Evolutionary conservation across 257 asterid genomes (phyloP), one percentile per base, ranked within the genome.

Genomic region (Schizonepeta tenuifolia): DNA sequence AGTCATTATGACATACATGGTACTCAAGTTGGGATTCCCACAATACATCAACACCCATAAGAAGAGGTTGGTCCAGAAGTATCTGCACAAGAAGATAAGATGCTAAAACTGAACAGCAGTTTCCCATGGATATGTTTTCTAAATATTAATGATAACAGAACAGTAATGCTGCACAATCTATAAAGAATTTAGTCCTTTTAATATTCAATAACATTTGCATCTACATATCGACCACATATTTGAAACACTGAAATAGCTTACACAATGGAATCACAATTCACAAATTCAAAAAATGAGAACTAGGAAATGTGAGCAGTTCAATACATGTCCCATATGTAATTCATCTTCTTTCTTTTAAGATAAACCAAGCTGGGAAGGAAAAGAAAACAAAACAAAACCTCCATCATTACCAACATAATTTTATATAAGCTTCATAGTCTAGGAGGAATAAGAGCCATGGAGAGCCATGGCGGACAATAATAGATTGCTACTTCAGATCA

Each of bases 11-110:
- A 85, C 89, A 88, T 79, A 83, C 85, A 82, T 88, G 83, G 79
- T 89, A 91, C 83, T 95, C 98, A 70, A 95, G 90, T 79, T 92
- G 97, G 67, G 99, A 95, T 84, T 95, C 99, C 99, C 99, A 95
- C 85, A 81, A 86, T 50, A 92, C 82, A 77, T 95, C 80, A 59
- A 92, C 97, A 69, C 99, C 99, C 97, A 92, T 86, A 72, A 89
- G 89, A 53, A 87, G 93, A 60, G 95, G 96, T 79, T 92, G 97
- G 80, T 87, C 99, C 83, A 95, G 89, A 75, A 92, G 87, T 77
- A 95, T 83, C 98, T 95, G 95, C 85, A 59, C 73, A 70, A 69
- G 22, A 79, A 82, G 68, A 75, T 67, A 46, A 69, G 24, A 65
- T 24, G 26, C 75, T 44, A 54, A 58, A 62, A 74, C 56, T 59